These are phyloP conservation scores for Mrakia blollopis DNA, from an alignment of 768 basidiomycete genomes.

Conservation along the genomic window DNA sequence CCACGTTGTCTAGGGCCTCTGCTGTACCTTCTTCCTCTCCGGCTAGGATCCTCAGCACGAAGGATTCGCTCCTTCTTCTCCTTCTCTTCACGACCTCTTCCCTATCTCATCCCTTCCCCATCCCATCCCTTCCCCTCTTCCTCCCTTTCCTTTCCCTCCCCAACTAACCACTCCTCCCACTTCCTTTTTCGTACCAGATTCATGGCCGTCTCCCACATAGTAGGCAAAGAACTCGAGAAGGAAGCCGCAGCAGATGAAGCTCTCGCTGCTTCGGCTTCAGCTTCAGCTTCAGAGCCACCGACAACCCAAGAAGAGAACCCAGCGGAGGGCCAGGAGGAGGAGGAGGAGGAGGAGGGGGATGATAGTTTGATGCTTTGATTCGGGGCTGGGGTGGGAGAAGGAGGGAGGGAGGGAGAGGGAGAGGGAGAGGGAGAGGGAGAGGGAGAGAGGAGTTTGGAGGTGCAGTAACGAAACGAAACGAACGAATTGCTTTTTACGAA, in stretches of 20 bases:
- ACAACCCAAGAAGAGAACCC: too few relatives aligned
- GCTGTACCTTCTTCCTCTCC: too few relatives aligned
- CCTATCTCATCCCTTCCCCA: background rate
- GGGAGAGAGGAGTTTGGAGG: background rate
- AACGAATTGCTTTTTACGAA: too few relatives aligned
- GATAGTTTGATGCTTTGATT: conserved; percentile 3
- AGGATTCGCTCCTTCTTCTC: too few relatives aligned
- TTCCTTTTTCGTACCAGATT: conserved; percentile 7
- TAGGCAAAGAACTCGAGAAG: conserved; percentile 27
- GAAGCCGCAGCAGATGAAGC: conserved; percentile 14
- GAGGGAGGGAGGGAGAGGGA: background rate
- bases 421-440: background rate
- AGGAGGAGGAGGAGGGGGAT: conserved; percentile 2
- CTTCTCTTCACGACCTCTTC: too few relatives aligned
- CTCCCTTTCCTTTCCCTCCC: background rate
- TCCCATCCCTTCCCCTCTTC: background rate
- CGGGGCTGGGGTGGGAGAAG: background rate
- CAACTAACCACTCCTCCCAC: background rate
- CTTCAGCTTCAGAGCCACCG: background rate
- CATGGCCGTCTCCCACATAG: conserved; percentile 32
- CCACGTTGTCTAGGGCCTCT: too few relatives aligned
- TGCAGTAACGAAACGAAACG: background rate
- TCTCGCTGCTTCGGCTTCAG: too few relatives aligned
- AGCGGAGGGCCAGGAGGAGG: background rate
- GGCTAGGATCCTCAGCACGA: too few relatives aligned